phyloP scores from a whole-genome alignment of 2,329 filamentous ascomycete genomes.

The Decorospora gaudefroyi region DNA sequence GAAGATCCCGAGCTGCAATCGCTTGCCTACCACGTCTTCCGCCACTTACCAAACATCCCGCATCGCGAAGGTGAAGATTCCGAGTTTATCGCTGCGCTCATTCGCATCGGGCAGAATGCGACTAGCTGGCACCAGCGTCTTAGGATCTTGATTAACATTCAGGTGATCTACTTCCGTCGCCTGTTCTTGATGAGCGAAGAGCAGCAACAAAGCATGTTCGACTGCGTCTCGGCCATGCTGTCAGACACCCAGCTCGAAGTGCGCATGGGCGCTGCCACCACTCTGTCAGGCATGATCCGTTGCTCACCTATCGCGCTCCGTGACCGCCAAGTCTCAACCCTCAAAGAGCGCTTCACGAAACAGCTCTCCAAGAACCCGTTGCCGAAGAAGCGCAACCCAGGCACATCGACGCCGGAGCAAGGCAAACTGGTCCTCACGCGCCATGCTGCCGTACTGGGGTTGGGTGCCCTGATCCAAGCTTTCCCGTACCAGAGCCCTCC shows the following conservation, averaged over 20 bases:
- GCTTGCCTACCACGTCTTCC: constrained; percentile 94
- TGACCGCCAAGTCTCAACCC: constrained; percentile 71
- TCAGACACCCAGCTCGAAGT: constrained; percentile 91
- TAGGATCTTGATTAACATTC: constrained; percentile 95
- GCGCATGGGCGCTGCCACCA: constrained; percentile 87
- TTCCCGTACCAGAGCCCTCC: constrained; percentile 96
- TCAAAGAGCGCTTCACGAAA: constrained; percentile 78
- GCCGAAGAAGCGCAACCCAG: constrained; percentile 67
- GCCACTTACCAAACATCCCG: constrained; percentile 92
- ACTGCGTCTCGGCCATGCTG: constrained; percentile 94
- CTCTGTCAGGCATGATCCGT: constrained; percentile 94
- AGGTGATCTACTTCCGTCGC: constrained; percentile 96
- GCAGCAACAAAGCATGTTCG: constrained; percentile 81
- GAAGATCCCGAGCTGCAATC: constrained; percentile 95
- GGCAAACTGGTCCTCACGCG: constrained; percentile 79
- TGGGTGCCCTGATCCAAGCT: constrained; percentile 89
- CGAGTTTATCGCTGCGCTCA: constrained; percentile 81
- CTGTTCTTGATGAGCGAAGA: constrained; percentile 79
- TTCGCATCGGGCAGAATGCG: constrained; percentile 82
- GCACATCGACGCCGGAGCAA: constrained; percentile 71
- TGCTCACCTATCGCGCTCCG: constrained; percentile 85
- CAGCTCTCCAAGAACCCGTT: constrained; percentile 83
- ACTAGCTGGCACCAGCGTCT: constrained; percentile 94
- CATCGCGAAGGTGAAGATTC: constrained; percentile 85
- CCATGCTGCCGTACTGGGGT: constrained; percentile 87